Percentiles rank a stretch among this genome's conserved stretches.
Conservation (phyloP, 768 basidiomycete species). For the Panaeolus cyanescens region DNA sequence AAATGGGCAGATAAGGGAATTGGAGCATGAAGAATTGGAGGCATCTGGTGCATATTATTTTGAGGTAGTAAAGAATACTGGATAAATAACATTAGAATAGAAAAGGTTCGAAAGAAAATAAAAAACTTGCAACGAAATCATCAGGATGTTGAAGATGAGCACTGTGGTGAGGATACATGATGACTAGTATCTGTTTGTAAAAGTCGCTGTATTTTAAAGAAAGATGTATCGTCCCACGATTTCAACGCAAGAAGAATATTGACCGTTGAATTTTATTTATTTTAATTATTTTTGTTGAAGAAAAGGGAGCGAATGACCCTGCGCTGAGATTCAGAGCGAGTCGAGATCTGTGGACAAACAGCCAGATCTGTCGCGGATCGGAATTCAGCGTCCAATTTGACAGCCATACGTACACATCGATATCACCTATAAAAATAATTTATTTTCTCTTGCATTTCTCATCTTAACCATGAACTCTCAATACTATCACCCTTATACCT, state of each 20-base stretch:
- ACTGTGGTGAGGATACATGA: conserved; percentile 3
- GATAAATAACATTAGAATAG: neutral
- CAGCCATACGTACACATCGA: conserved; percentile 20
- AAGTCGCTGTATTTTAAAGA: neutral
- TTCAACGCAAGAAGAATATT: conserved; percentile 31
- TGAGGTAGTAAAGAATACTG: neutral
- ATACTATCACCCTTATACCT: neutral
- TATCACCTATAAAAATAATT: conserved; percentile 3
- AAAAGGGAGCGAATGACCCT: neutral
- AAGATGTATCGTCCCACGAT: conserved; percentile 31
- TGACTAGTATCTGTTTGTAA: neutral
- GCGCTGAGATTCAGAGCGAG: neutral
- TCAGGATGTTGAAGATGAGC: conserved; percentile 1
- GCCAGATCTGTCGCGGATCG: conserved; percentile 18
- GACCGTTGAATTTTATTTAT: no score
- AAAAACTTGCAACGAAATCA: neutral
- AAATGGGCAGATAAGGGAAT: conserved; percentile 14
- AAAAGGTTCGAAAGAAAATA: neutral
- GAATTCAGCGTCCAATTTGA: conserved; percentile 9
- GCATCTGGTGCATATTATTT: neutral
- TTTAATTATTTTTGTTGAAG: neutral
- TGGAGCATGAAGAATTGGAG: conserved; percentile 13
- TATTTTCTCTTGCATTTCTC: neutral
- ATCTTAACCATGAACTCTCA: neutral
- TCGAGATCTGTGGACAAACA: conserved; percentile 7